Percentiles rank a stretch among this genome's conserved stretches.
Evolutionary conservation across 1,139 yeast genomes (phyloP).

Genomic region (Yamadazyma aaseri): DNA sequence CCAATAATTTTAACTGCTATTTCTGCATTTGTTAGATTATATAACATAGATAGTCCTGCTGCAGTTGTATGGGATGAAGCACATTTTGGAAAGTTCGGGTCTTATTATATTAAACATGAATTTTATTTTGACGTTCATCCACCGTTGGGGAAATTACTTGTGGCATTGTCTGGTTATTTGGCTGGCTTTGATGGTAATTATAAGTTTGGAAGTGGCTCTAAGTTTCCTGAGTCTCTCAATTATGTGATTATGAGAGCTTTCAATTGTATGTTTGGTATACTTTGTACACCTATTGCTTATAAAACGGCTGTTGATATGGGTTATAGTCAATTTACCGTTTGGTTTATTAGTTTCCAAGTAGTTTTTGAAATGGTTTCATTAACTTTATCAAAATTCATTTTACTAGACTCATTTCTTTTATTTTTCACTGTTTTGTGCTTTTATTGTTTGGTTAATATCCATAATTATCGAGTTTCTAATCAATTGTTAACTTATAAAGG

Average conservation of each 20-base stretch:
- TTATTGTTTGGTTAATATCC: conserved; percentile 56
- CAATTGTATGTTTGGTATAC: conserved; percentile 86
- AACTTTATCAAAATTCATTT: conserved; percentile 86
- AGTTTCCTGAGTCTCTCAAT: conserved; percentile 83
- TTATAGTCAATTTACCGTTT: conserved; percentile 74
- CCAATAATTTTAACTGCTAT: conserved; percentile 49
- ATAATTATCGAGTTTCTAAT: conserved; percentile 37
- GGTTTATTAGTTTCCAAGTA: conserved; percentile 89
- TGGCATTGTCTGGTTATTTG: conserved; percentile 88
- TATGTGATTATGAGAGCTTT: conserved; percentile 91
- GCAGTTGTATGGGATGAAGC: conserved; percentile 85
- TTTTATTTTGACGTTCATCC: conserved; percentile 99
- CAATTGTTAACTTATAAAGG: conserved; percentile 46
- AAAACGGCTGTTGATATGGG: conserved; percentile 87
- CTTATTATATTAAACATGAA: conserved; percentile 87
- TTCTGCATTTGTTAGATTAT: conserved; percentile 67
- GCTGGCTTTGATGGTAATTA: conserved; percentile 96
- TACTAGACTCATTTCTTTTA: conserved; percentile 92
- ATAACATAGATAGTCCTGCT: conserved; percentile 59
- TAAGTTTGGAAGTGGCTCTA: conserved; percentile 86
- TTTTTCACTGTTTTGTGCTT: conserved; percentile 68
- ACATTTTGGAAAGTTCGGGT: conserved; percentile 91
- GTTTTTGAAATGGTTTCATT: conserved; percentile 82
- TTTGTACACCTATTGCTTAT: conserved; percentile 92
- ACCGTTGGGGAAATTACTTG: conserved; percentile 95